Percentiles rank a stretch among this genome's conserved stretches.
Evolutionary conservation across 2,329 filamentous ascomycete genomes (phyloP).

Genomic region (Apiospora koreana): DNA sequence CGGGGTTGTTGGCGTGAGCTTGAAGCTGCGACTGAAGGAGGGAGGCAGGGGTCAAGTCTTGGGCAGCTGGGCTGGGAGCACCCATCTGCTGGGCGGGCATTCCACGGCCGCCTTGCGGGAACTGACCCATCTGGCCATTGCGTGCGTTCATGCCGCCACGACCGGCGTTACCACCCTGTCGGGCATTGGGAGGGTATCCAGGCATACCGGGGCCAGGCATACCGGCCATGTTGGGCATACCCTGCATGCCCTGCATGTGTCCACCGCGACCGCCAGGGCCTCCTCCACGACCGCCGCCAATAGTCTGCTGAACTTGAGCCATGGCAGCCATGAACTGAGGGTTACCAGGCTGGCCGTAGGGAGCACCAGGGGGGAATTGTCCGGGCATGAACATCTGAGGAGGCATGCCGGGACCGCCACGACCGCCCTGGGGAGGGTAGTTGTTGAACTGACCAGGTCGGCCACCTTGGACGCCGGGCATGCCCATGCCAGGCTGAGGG

Average conservation of each 20-base stretch:
- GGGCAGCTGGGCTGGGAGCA: slow-evolving; percentile 32
- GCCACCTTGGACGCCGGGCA: slow-evolving; percentile 71
- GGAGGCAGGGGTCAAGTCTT: slow-evolving; percentile 41
- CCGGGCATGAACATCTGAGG: slow-evolving; percentile 84
- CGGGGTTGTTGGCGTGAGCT: slow-evolving; percentile 50
- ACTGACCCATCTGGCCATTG: slow-evolving; percentile 35
- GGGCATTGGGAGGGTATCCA: slow-evolving; percentile 58
- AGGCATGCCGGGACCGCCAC: slow-evolving; percentile 78
- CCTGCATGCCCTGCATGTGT: slow-evolving; percentile 74
- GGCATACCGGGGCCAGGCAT: slow-evolving; percentile 57
- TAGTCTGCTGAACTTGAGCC: slow-evolving; percentile 69
- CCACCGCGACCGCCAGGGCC: slow-evolving; percentile 68
- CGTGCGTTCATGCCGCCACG: slow-evolving; percentile 42
- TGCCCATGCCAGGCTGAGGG: slow-evolving; percentile 63
- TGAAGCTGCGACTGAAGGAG: slow-evolving; percentile 61
- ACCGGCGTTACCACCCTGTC: slow-evolving; percentile 34
- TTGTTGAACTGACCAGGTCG: slow-evolving; percentile 81
- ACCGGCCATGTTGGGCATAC: slow-evolving; percentile 48
- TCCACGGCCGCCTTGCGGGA: slow-evolving; percentile 40
- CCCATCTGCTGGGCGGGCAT: slow-evolving; percentile 38
- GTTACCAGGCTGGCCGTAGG: slow-evolving; percentile 78
- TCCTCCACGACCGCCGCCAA: slow-evolving; percentile 60
- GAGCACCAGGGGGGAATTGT: slow-evolving; percentile 77
- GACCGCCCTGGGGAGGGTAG: slow-evolving; percentile 84
- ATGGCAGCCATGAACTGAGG: slow-evolving; percentile 81